Base-by-base conservation (phyloP, 1,284 basidiomycete genomes). In the Termitomyces sp. region DNA sequence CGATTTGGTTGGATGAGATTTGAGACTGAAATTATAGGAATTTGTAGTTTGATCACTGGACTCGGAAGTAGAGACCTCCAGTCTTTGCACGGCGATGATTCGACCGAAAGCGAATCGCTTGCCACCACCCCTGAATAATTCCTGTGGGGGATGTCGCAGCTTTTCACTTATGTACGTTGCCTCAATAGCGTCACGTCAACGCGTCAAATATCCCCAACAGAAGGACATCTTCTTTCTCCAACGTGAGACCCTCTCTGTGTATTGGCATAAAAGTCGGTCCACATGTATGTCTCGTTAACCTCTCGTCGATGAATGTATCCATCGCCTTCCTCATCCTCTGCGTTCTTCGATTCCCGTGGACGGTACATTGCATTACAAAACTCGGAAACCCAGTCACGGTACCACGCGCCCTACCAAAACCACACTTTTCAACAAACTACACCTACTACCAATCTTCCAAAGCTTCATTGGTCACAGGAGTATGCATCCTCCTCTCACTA, bases 291-390 rank as follows among this genome's bases (percentile, higher is more conserved):
- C 21, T 41, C 35, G 35, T 52, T 42, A 21, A 41, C 48, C 24
- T 33, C 31, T 46, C 21, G 53, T 54, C 54, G 49, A 60, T 59
- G 55, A 50, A 60, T 60, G 59, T 46, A 60, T 58, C 52, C 48
- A 37, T 50, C 52, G 26, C 41, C 52, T 34, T 35, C 50, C 48
- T 44, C 30, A 28, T 44, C 48, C 37, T 45, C 40, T 50, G 41
- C 33, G 28, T 38, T 34, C 21, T 40, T 44, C 24, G 44, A 58
- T 37, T 26, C 38, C 2, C 19, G 43, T 51, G 44, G 46, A 28
- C 50, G 18, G 35, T 52, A 43, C 37, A 19, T 16, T 21, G 21
- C 34, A 6, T 34, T 18, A 6, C 46, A 49, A 33, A 9, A 28
- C 19, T 39, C 43, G 9, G 7, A 37, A 39, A 11, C 18, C 3